Evolutionary conservation across 1,284 basidiomycete species (phyloP), one percentile per base, ranked within the genome.

Genomic region (Pseudozyma tsukubaensis): DNA sequence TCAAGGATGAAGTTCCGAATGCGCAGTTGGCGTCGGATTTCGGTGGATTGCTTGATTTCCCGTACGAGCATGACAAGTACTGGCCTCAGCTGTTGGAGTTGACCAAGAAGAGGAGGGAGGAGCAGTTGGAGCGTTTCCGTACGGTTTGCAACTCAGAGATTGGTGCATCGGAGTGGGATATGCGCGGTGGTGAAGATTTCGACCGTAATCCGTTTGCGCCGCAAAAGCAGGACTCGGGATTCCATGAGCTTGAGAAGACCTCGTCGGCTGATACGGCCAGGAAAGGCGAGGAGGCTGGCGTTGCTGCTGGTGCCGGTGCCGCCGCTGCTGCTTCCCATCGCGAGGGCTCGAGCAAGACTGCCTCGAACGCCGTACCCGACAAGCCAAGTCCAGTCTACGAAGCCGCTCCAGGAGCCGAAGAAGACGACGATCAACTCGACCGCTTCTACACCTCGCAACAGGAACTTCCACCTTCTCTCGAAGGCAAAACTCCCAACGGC

Each of bases 31-130:
- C 67, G 19, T 40, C 64, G 1, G 80, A 82, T 48, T 82, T 80
- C 50, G 79, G 79, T 36, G 79, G 79, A 9, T 54, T 76, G 55
- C 51, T 81, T 21, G 79, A 85, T 52, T 80, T 85, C 56, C 61
- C 88, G 61, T 93, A 92, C 76, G 86, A 88, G 0, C 92, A 93
- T 78, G 89, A 89, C 35, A 87, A 88, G 66, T 94, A 92, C 81
- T 93, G 92, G 91, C 87, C 88, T 1, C 87, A 87, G 18, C 86
- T 94, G 29, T 84, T 91, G 2, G 79, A 86, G 59, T 85, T 90
- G 78, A 88, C 88, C 66, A 87, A 88, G 13, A 86, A 88, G 60
- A 86, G 89, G 50, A 86, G 86, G 50, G 85, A 86, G 47, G 81
- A 72, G 42, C 89, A 89, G 87, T 85, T 88, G 72, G 86, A 87